phyloP scores from a whole-genome alignment of 352 stramenopile genomes.

The Blastocystis sp. region DNA sequence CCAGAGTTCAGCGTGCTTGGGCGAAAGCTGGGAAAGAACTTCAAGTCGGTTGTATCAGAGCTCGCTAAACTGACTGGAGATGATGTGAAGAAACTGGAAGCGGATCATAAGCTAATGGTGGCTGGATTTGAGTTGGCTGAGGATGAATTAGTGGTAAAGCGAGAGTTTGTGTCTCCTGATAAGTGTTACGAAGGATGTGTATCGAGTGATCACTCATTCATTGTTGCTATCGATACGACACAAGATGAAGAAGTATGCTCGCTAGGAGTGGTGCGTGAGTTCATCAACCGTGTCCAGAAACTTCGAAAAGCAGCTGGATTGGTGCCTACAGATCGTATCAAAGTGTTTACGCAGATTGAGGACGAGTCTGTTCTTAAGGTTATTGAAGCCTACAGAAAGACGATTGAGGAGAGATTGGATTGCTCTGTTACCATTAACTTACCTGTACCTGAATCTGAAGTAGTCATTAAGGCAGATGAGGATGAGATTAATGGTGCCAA shows the following conservation, averaged over 20 bases:
- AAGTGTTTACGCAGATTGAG: constrained; percentile 79
- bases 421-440: constrained; percentile 2
- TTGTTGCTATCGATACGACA: constrained; percentile 86
- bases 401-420: constrained; percentile 54
- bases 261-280: constrained; percentile 83
- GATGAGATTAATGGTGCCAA: constrained; percentile 51
- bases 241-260: constrained; percentile 87
- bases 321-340: constrained; percentile 85
- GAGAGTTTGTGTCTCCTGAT: constrained; percentile 83
- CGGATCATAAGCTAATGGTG: constrained; percentile 65
- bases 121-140: constrained; percentile 71
- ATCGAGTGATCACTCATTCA: constrained; percentile 76
- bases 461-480: constrained; percentile 22
- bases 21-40: constrained; percentile 89
- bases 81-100: constrained; percentile 68
- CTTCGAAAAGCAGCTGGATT: constrained; percentile 89
- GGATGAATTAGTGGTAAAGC: constrained; percentile 86
- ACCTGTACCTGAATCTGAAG: background rate
- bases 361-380: constrained; percentile 69
- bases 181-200: constrained; percentile 76
- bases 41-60: constrained; percentile 79
- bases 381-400: constrained; percentile 64
- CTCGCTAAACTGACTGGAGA: constrained; percentile 66
- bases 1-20: constrained; percentile 85
- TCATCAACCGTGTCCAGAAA: constrained; percentile 95